Evolutionary conservation across 2,329 filamentous ascomycete genomes (phyloP).

Genomic region (Coniochaeta sp.): DNA sequence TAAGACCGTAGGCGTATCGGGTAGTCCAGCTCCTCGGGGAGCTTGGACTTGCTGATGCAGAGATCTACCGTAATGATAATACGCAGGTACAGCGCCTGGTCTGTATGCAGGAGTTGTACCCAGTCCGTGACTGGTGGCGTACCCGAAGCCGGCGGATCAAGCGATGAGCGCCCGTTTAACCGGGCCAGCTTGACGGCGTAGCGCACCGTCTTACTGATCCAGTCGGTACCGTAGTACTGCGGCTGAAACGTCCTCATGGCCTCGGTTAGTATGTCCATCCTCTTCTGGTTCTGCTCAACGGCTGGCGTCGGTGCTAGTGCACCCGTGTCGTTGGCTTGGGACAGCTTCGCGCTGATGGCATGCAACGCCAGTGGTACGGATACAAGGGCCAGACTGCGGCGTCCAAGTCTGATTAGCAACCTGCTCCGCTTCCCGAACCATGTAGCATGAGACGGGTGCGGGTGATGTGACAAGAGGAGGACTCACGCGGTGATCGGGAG

Average conservation of each 20-base stretch:
- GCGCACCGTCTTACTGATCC: constrained; percentile 33
- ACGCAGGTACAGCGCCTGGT: constrained; percentile 31
- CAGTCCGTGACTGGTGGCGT: constrained; percentile 23
- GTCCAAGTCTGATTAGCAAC: background rate
- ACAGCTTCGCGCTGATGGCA: constrained; percentile 33
- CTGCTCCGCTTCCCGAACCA: background rate
- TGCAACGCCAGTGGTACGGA: background rate
- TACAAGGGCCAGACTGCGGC: background rate
- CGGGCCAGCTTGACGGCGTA: constrained; percentile 34
- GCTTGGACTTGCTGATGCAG: constrained; percentile 32
- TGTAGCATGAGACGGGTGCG: background rate
- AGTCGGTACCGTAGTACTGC: constrained; percentile 37
- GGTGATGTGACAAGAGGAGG: background rate
- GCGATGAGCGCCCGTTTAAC: constrained; percentile 18
- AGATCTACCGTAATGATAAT: constrained; percentile 35
- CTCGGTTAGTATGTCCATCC: constrained; percentile 35
- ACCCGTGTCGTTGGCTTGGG: background rate
- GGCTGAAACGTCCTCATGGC: constrained; percentile 37
- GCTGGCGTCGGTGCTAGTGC: constrained; percentile 21
- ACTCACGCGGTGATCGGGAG: constrained; percentile 21
- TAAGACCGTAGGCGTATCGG: constrained; percentile 25
- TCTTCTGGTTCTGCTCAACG: constrained; percentile 34
- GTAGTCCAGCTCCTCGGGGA: constrained; percentile 32
- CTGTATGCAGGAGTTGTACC: constrained; percentile 32
- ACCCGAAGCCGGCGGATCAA: constrained; percentile 4